phyloP scores from a whole-genome alignment of 768 basidiomycete genomes.

The Termitomyces sp. region DNA sequence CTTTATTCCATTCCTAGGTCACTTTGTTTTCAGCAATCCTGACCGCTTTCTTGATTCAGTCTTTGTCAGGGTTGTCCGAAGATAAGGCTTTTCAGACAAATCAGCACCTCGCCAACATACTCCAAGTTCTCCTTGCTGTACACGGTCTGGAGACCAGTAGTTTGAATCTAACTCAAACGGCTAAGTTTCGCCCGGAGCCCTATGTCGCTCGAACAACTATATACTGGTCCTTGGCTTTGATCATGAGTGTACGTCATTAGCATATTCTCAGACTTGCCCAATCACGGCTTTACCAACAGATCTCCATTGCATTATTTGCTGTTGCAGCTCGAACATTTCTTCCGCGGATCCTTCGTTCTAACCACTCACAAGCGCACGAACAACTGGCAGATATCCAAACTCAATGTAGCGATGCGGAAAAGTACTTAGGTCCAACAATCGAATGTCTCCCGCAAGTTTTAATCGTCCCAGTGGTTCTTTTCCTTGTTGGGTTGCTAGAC shows the following conservation, averaged over 20 bases:
- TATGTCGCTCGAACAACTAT: slow-evolving; percentile 12
- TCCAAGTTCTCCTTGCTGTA: no score
- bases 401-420: slow-evolving; percentile 7
- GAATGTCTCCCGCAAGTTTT: slow-evolving; percentile 9
- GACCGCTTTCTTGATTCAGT: background rate
- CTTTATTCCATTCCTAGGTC: background rate
- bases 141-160: no score
- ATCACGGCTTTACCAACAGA: background rate
- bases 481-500: slow-evolving; percentile 13
- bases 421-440: slow-evolving; percentile 7
- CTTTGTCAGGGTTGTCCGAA: background rate
- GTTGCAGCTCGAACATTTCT: slow-evolving; percentile 11
- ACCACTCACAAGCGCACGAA: background rate
- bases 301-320: slow-evolving; percentile 13
- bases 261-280: background rate
- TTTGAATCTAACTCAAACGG: background rate
- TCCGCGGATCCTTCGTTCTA: background rate
- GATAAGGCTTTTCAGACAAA: background rate
- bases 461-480: no score
- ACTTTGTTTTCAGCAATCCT: background rate
- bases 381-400: slow-evolving; percentile 8
- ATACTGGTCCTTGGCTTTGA: slow-evolving; percentile 13
- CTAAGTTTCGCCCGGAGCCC: slow-evolving; percentile 3
- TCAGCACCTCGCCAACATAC: background rate
- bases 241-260: slow-evolving; percentile 10